Base-by-base conservation (phyloP, 345 rosid species). In the Dipteronia sinensis region DNA sequence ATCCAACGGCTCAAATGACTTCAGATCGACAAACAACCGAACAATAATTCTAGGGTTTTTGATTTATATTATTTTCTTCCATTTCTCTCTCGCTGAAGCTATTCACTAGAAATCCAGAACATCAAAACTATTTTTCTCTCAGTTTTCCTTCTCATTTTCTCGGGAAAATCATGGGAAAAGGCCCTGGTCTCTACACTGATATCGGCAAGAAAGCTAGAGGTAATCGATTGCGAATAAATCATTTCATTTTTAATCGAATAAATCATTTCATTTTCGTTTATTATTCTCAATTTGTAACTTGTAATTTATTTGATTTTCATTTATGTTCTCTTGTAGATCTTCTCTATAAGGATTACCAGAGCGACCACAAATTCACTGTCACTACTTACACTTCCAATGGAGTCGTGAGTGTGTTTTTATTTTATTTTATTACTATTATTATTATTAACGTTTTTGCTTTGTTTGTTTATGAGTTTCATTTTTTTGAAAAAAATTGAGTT, bases 161-260 rank as follows among this genome's bases (percentile, higher is more conserved):
- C 71, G 74, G 77, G 62, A 77, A 79, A 87, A 86, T 83, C 87
- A 91, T 91, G 99, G 94, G 76, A 80, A 94, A 94, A 82, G 98
- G 99, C 49, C 98, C 99, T 8, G 99, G 99, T 68, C 94, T 92
- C 75, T 96, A 94, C 89, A 38, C 89, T 66, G 98, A 94, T 58
- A 91, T 96, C 77, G 98, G 98, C 91, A 96, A 94, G 88, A 92
- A 85, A 85, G 94, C 97, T 81, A 85, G 97, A 90, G 99, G 99
- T 91, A 34, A 11, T 1, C 4, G n/a, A 3, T 10, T 65, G 12
- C 55, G 6, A 31, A 1, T 11, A 34, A 20, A 19, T 67, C 20
- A 9, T 16, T 31, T 49, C 7, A 47, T 23, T 65, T 49, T 10
- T n/a, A n/a, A n/a, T n/a, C 55, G 6, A 31, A 1, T 11, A 34